A percentile compares a stretch with the other conserved stretches of the same genome.
These are phyloP conservation scores for Mortierella sp. DNA, from an alignment of 371 early-diverging fungal species.

Conservation along the genomic window DNA sequence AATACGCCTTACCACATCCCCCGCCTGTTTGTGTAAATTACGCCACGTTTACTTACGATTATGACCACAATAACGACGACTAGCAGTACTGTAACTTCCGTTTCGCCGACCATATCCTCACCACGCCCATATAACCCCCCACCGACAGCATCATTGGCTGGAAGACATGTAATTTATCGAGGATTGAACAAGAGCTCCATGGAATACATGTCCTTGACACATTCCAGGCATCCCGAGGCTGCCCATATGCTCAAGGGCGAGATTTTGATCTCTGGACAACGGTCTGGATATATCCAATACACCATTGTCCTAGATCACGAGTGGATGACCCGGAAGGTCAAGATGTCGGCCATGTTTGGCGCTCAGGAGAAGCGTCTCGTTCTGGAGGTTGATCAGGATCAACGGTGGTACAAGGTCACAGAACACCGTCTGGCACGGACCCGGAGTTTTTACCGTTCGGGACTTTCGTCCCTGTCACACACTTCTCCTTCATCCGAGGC, in stretches of 20 bases:
- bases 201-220: constrained; percentile 51
- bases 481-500: constrained; percentile 2
- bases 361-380: constrained; percentile 35
- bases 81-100: constrained; percentile 12
- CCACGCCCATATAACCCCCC: constrained; percentile 35
- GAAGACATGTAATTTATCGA: constrained; percentile 44
- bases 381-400: constrained; percentile 45
- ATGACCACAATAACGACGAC: constrained; percentile 22
- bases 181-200: constrained; percentile 41
- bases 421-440: constrained; percentile 37
- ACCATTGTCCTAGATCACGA: constrained; percentile 43
- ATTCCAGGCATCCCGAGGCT: constrained; percentile 28
- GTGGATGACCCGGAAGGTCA: constrained; percentile 47
- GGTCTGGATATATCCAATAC: constrained; percentile 45
- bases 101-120: constrained; percentile 31
- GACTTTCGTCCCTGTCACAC: constrained; percentile 8
- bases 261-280: constrained; percentile 34
- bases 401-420: constrained; percentile 44
- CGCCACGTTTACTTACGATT: too few relatives aligned
- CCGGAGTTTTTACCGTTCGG: constrained; percentile 41
- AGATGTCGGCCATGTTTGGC: constrained; percentile 34
- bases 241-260: constrained; percentile 46
- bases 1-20: too few relatives aligned
- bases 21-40: too few relatives aligned
- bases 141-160: constrained; percentile 34